These are phyloP conservation scores for Pseudonitzschia multiseries DNA, from an alignment of 108 stramenopile species.

Conservation along the genomic window DNA sequence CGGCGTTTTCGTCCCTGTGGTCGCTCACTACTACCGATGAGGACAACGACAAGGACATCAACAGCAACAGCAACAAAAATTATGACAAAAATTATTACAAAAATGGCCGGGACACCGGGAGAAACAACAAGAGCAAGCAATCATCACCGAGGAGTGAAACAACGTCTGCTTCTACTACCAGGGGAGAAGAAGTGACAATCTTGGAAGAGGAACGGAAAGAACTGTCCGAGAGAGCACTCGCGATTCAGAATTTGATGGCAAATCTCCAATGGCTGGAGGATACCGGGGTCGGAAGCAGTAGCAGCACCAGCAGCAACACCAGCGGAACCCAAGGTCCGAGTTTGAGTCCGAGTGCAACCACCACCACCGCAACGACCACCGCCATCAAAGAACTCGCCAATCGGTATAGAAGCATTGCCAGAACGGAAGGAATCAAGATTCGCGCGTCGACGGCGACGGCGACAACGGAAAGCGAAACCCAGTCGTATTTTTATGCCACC, in stretches of 20 bases:
- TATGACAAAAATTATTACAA: too few relatives aligned
- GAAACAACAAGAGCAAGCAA: too few relatives aligned
- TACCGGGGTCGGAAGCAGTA: not conserved
- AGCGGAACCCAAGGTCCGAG: too few relatives aligned
- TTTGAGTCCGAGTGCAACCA: too few relatives aligned
- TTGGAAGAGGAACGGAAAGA: not conserved
- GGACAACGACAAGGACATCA: not conserved
- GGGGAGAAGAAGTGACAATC: not conserved
- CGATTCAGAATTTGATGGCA: not conserved
- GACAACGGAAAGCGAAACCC: not conserved
- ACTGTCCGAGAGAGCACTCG: not conserved
- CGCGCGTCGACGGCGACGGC: not conserved
- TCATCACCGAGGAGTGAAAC: too few relatives aligned
- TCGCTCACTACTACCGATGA: not conserved
- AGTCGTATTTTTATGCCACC: not conserved
- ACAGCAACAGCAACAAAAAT: not conserved
- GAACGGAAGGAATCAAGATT: not conserved
- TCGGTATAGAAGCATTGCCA: not conserved
- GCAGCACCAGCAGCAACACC: not conserved
- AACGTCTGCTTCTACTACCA: not conserved
- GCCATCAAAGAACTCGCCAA: not conserved
- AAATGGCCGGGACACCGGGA: too few relatives aligned
- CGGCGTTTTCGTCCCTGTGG: not conserved
- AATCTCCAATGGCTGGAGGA: not conserved
- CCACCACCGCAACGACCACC: not conserved